These are phyloP conservation scores for Daphne laureola DNA, from an alignment of 441 rosid genomes.

Conservation along the genomic window DNA sequence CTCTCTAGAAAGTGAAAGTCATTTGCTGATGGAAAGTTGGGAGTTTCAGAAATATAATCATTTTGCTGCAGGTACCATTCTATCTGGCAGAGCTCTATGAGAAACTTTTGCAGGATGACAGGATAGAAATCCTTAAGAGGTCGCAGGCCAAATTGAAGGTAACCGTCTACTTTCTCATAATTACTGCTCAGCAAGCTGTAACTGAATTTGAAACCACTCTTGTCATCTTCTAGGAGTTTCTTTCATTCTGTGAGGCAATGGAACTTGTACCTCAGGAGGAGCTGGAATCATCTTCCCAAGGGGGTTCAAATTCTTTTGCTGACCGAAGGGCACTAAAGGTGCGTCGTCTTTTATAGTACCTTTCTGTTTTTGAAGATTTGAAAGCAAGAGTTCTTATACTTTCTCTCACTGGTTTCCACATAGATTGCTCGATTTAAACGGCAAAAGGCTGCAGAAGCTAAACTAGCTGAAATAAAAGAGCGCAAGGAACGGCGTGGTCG, in stretches of 20 bases:
- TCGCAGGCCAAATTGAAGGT: conserved; percentile 66
- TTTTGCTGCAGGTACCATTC: conserved; percentile 54
- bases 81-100: conserved; percentile 79
- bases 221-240: conserved; percentile 56
- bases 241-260: conserved; percentile 85
- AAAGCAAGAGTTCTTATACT: neutral
- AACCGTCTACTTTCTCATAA: neutral
- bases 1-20: neutral
- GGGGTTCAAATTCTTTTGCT: conserved; percentile 38
- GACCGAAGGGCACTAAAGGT: conserved; percentile 89
- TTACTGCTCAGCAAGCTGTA: neutral
- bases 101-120: conserved; percentile 49
- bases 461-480: conserved; percentile 75
- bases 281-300: conserved; percentile 40
- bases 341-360: neutral
- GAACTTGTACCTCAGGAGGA: conserved; percentile 80
- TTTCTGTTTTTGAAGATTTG: too few relatives aligned
- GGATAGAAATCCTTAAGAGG: conserved; percentile 52
- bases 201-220: conserved; percentile 6
- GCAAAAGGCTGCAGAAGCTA: conserved; percentile 76
- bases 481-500: conserved; percentile 77
- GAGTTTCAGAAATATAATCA: neutral
- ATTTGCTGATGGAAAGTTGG: neutral
- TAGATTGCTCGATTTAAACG: conserved; percentile 85
- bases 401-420: conserved; percentile 3